A percentile compares a stretch with the other conserved stretches of the same genome.
Evolutionary conservation across 1,284 basidiomycete genomes (phyloP).

Genomic region (Hymenochaete sp.): DNA sequence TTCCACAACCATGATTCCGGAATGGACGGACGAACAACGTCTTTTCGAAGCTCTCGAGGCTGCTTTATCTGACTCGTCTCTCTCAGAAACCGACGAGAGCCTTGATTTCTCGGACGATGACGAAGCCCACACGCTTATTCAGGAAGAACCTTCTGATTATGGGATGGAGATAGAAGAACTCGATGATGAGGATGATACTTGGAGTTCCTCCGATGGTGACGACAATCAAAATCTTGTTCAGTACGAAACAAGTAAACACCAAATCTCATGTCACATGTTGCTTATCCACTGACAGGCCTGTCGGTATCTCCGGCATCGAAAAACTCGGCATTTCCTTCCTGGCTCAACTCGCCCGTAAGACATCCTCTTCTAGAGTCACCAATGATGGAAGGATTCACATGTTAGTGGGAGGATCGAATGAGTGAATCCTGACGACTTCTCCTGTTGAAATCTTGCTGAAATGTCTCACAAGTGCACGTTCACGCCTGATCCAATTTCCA

Average conservation of each 20-base stretch:
- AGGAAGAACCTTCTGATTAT: not conserved
- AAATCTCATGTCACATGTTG: not conserved
- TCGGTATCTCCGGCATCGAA: constrained; percentile 33
- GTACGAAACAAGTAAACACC: too few relatives aligned
- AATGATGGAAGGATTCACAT: constrained; percentile 22
- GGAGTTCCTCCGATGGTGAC: too few relatives aligned
- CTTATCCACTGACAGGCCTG: constrained; percentile 1
- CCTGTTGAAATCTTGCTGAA: not conserved
- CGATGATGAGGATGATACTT: not conserved
- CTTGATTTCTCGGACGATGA: too few relatives aligned
- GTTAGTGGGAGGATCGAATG: constrained; percentile 22
- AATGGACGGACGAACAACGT: too few relatives aligned
- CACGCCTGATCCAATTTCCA: constrained; percentile 27
- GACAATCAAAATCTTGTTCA: too few relatives aligned
- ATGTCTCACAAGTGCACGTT: constrained; percentile 1
- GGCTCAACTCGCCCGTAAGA: constrained; percentile 38
- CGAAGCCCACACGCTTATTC: too few relatives aligned
- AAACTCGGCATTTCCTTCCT: constrained; percentile 44
- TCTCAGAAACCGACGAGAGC: too few relatives aligned
- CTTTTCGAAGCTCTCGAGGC: too few relatives aligned
- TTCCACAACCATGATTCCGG: too few relatives aligned
- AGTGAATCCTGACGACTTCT: not conserved
- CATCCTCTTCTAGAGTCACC: constrained; percentile 9
- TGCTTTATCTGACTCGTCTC: too few relatives aligned
- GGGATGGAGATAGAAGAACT: not conserved